These are phyloP conservation scores for Acacia concinna DNA, from an alignment of 331 rosid genomes.

Conservation along the genomic window DNA sequence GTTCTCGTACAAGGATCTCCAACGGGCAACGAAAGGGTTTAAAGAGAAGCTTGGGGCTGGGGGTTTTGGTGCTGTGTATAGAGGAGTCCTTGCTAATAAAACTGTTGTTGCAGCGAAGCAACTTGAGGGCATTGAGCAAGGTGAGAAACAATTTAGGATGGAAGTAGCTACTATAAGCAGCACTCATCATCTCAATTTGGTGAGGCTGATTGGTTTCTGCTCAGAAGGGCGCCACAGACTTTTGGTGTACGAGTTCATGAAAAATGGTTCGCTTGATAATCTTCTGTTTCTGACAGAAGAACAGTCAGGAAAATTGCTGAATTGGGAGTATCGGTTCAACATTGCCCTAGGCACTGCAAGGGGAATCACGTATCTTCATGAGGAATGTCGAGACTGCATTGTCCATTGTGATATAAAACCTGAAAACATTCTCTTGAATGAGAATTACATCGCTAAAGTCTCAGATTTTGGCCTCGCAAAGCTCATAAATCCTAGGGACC, in stretches of 20 bases:
- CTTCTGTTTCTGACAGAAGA: slow-evolving; percentile 55
- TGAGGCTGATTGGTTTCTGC: slow-evolving; percentile 92
- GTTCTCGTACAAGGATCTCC: slow-evolving; percentile 75
- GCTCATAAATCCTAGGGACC: slow-evolving; percentile 78
- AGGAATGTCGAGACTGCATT: slow-evolving; percentile 94
- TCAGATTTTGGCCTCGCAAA: slow-evolving; percentile 96
- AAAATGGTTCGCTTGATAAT: slow-evolving; percentile 74
- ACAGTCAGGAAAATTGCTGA: slow-evolving; percentile 58
- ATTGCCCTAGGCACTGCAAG: slow-evolving; percentile 89
- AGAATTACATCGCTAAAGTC: slow-evolving; percentile 68
- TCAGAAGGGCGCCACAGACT: slow-evolving; percentile 90
- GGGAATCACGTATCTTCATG: slow-evolving; percentile 89
- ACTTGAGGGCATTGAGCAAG: slow-evolving; percentile 95
- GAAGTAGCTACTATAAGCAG: slow-evolving; percentile 96
- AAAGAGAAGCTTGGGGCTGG: slow-evolving; percentile 93
- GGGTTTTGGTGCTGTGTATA: slow-evolving; percentile 89
- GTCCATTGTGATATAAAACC: slow-evolving; percentile 95
- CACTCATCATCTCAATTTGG: slow-evolving; percentile 91
- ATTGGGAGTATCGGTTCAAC: slow-evolving; percentile 77
- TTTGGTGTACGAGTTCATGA: slow-evolving; percentile 88
- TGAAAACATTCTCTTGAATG: slow-evolving; percentile 89
- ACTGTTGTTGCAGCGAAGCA: slow-evolving; percentile 89
- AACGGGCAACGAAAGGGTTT: slow-evolving; percentile 80
- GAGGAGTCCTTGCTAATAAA: slow-evolving; percentile 71
- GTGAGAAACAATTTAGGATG: slow-evolving; percentile 94